Percentiles rank a stretch among this genome's conserved stretches.
phyloP scores from a whole-genome alignment of 768 basidiomycete species.

The Suillus hirtellus region DNA sequence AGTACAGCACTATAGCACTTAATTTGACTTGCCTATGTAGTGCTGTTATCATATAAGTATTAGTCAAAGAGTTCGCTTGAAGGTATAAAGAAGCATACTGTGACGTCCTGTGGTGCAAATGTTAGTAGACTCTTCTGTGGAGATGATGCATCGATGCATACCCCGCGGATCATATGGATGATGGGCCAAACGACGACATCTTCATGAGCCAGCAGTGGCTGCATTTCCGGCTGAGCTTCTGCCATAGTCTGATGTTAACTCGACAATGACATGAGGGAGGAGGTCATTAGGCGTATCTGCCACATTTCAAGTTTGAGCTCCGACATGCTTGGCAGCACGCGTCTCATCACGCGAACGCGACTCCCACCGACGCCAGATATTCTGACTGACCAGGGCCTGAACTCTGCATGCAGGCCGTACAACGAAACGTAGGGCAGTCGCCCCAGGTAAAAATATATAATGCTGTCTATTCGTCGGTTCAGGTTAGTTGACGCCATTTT shows the following conservation, averaged over 20 bases:
- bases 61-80: conserved; percentile 4
- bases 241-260: conserved; percentile 11
- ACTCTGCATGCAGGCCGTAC: conserved; percentile 30
- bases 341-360: conserved; percentile 25
- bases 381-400: conserved; percentile 23
- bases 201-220: conserved; percentile 47
- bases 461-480: conserved; percentile 89
- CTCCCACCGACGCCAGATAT: conserved; percentile 22
- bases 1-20: conserved; percentile 5
- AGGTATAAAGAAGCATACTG: conserved; percentile 33
- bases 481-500: conserved; percentile 44
- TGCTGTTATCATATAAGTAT: conserved; percentile 42
- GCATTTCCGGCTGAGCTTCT: conserved; percentile 29
- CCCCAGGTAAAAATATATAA: conserved; percentile 85
- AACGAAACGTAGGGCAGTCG: conserved; percentile 36
- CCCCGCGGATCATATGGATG: conserved; percentile 74
- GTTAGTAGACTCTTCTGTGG: conserved; percentile 13
- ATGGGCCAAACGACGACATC: conserved; percentile 76
- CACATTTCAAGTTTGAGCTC: conserved; percentile 35
- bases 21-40: conserved; percentile 57
- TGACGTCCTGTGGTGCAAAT: conserved; percentile 52
- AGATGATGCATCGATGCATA: conserved; percentile 32
- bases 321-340: conserved; percentile 28
- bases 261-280: background rate
- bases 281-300: conserved; percentile 4